Base-by-base conservation (phyloP, 257 asterid genomes). In the Lithospermum erythrorhizon region DNA sequence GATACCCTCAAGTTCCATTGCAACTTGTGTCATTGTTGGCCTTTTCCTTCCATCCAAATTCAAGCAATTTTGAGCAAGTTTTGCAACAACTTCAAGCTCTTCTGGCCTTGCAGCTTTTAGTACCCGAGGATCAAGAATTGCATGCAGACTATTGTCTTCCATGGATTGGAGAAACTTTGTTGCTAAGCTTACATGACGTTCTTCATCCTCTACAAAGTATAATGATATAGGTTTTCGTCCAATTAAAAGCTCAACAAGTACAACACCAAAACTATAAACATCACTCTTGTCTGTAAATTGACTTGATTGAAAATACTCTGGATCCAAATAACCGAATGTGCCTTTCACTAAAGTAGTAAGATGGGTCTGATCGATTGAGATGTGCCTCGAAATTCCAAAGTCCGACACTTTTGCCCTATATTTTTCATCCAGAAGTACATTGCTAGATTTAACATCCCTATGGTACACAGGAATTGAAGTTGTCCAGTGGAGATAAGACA, bases 11-110 rank as follows among this genome's bases (percentile, higher is more conserved):
- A 79, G 71, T 61, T 73, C 78, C 0, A 32, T 49, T 0, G 65
- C 73, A 9, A 79, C 84, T 60, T 73, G 79, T 62, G 55, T 79
- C 82, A 76, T 79, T 0, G 70, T 76, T 6, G 82, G 85, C 72
- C 81, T 72, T 45, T 20, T 30, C 66, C 35, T 78, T 11, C 81
- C 79, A n/a, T 72, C 70, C 76, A 73, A 63, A 57, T 71, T 52
- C 58, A 76, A 66, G 52, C 85, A 79, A 59, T 69, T 70, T 60
- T 63, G 22, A 13, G 79, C 77, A 22, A 76, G 63, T 48, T 57
- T 61, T 9, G 75, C 84, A 16, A 70, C 19, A 5, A 56, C 77
- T 21, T 11, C 22, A 1, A 79, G 62, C 23, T 70, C 79, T 56
- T 73, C 78, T 17, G 21, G 41, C 16, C 21, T 56, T 17, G 67